phyloP scores from a whole-genome alignment of 2,329 filamentous ascomycete species.

The Beauveria sp. region DNA sequence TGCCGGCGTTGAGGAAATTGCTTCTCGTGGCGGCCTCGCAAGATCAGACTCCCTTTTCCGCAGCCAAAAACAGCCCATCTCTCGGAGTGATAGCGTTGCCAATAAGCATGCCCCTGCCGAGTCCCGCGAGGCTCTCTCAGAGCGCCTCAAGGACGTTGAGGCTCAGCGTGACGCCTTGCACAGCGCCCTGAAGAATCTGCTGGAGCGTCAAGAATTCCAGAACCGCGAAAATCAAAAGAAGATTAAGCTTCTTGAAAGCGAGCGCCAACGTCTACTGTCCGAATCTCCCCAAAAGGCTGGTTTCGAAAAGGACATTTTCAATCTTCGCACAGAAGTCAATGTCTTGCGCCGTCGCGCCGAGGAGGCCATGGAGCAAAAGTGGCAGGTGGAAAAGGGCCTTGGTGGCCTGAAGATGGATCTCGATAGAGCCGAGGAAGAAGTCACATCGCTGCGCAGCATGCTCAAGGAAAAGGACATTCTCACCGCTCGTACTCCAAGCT shows the following conservation, averaged over 20 bases:
- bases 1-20: constrained; percentile 13
- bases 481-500: constrained; percentile 41
- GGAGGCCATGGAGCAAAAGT: constrained; percentile 91
- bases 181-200: constrained; percentile 72
- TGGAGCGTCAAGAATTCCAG: constrained; percentile 80
- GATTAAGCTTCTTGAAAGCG: constrained; percentile 66
- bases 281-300: constrained; percentile 65
- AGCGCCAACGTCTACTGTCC: constrained; percentile 66
- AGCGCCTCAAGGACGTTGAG: constrained; percentile 86
- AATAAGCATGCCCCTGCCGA: constrained; percentile 41
- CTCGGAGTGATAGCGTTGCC: constrained; percentile 46
- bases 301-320: constrained; percentile 76
- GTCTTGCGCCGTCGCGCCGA: constrained; percentile 79
- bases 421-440: constrained; percentile 90
- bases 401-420: constrained; percentile 91
- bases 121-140: constrained; percentile 62
- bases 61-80: constrained; percentile 36
- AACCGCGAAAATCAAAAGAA: constrained; percentile 77
- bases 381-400: constrained; percentile 87
- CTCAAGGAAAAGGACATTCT: constrained; percentile 77
- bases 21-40: constrained; percentile 41
- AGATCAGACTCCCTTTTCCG: constrained; percentile 57
- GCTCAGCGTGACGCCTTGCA: constrained; percentile 90
- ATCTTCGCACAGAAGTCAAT: constrained; percentile 76
- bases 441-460: constrained; percentile 68